A percentile compares a stretch with the other conserved stretches of the same genome.
Evolutionary conservation across 192 early-diverging fungal genomes (phyloP).

Genomic region (Entomortierella beljakovae): DNA sequence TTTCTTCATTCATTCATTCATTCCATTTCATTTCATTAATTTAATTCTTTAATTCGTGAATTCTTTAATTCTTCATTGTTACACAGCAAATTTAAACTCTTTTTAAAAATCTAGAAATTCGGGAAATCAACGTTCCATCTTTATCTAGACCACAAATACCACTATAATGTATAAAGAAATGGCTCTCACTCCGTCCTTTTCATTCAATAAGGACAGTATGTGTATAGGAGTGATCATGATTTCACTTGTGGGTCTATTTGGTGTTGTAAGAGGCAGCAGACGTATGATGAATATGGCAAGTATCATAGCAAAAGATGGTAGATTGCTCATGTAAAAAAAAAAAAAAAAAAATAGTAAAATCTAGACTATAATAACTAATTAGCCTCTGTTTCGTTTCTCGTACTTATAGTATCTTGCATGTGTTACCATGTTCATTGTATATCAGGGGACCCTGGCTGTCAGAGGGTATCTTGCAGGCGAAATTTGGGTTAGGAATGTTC

Average conservation of each 20-base stretch:
- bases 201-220: slow-evolving; percentile 17
- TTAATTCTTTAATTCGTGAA: neutral
- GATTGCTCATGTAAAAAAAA: neutral
- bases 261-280: slow-evolving; percentile 12
- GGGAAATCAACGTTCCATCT: neutral
- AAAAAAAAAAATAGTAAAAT: neutral
- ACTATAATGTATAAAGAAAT: neutral
- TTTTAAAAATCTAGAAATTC: neutral
- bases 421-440: slow-evolving; percentile 6
- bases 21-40: neutral
- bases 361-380: neutral
- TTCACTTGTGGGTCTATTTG: slow-evolving; percentile 27
- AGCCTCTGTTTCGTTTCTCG: neutral
- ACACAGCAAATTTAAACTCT: too few relatives aligned
- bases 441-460: slow-evolving; percentile 1
- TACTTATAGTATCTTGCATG: slow-evolving; percentile 20
- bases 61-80: neutral
- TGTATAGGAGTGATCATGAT: slow-evolving; percentile 13
- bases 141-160: neutral
- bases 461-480: neutral
- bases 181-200: neutral
- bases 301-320: neutral
- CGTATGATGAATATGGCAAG: slow-evolving; percentile 34
- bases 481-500: slow-evolving; percentile 1
- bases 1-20: neutral